phyloP scores from a whole-genome alignment of 2,329 filamentous ascomycete genomes.

The Bipolaris sorokiniana region DNA sequence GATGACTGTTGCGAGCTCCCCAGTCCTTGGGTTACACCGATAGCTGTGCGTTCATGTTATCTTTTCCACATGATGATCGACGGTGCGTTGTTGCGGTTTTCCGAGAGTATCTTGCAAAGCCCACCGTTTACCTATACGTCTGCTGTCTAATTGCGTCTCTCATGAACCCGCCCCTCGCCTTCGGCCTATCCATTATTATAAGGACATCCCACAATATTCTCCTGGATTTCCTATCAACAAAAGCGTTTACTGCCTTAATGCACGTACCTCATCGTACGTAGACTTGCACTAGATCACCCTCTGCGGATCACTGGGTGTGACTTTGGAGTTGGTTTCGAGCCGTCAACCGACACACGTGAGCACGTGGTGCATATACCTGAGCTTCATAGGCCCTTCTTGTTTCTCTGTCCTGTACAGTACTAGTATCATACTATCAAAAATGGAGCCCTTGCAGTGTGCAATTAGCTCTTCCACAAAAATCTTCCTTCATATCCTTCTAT shows the following conservation, averaged over 20 bases:
- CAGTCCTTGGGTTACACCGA: constrained; percentile 1
- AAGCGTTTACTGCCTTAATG: constrained; percentile 16
- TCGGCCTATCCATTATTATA: constrained; percentile 2
- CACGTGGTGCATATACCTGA: background rate
- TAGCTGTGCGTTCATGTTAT: constrained; percentile 1
- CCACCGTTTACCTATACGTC: background rate
- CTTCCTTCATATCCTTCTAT: background rate
- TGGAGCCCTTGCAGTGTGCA: background rate
- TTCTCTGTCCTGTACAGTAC: constrained; percentile 14
- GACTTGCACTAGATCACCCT: background rate
- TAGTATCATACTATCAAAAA: constrained; percentile 1
- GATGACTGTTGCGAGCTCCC: constrained; percentile 14
- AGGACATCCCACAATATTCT: background rate
- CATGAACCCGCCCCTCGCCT: constrained; percentile 1
- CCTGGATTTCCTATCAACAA: constrained; percentile 7
- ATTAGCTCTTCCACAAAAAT: background rate
- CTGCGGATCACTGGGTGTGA: background rate
- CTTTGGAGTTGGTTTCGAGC: constrained; percentile 1
- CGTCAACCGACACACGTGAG: background rate
- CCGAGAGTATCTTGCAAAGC: background rate
- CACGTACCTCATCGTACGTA: constrained; percentile 8
- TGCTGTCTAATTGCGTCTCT: constrained; percentile 4
- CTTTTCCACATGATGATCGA: constrained; percentile 3
- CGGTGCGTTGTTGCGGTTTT: background rate
- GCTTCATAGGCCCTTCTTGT: background rate